Conservation (phyloP, 108 stramenopile species). For the Nannochloropsis oceanica region DNA sequence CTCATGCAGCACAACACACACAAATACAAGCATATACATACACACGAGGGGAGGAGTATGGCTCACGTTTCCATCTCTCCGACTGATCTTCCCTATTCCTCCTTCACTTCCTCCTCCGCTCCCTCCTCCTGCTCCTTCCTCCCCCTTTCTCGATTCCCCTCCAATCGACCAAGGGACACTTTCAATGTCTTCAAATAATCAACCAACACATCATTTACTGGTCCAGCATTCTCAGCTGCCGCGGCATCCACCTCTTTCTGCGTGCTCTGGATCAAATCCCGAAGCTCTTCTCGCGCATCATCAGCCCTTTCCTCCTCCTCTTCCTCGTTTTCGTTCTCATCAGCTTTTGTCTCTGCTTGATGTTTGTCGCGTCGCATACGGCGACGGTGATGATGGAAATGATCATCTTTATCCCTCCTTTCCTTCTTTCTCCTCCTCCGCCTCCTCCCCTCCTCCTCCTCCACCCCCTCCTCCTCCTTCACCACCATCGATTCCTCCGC, state of each 20-base stretch:
- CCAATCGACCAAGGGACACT: not conserved
- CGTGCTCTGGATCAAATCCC: not conserved
- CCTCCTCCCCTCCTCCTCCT: not conserved
- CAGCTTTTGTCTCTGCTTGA: not conserved
- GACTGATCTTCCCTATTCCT: no score
- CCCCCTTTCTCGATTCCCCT: not conserved
- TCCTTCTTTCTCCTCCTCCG: not conserved
- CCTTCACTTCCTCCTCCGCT: not conserved
- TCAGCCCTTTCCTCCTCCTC: not conserved
- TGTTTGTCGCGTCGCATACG: no score
- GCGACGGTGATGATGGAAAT: no score
- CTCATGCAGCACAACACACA: no score
- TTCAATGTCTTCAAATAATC: not conserved
- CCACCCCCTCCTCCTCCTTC: not conserved
- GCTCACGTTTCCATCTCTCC: no score
- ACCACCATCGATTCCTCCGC: not conserved
- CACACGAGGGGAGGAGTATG: no score
- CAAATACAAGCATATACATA: no score
- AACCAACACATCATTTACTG: not conserved
- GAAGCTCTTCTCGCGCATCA: not conserved
- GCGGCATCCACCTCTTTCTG: not conserved
- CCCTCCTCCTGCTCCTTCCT: not conserved
- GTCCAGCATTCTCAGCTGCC: not conserved
- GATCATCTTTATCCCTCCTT: no score
- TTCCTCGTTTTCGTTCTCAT: not conserved